Evolutionary conservation across 768 basidiomycete species (phyloP).

Genomic region (Suillus brevipes): DNA sequence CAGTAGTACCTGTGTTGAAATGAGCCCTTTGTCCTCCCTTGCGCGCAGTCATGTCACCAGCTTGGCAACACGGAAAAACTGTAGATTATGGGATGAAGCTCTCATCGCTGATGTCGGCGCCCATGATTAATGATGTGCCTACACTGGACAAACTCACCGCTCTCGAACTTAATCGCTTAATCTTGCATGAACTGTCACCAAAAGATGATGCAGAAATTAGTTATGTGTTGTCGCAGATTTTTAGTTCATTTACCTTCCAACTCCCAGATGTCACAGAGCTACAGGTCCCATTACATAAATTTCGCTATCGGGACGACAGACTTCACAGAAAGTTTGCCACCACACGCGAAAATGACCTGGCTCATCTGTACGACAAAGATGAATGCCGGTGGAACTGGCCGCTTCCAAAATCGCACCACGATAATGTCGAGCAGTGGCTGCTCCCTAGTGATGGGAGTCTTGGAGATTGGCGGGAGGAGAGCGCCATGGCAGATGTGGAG

Average conservation of each 20-base stretch:
- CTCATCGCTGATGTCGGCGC: no score
- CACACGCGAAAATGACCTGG: neutral
- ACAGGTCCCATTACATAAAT: neutral
- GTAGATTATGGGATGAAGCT: no score
- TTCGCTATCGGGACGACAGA: neutral
- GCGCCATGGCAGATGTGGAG: neutral
- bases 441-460: no score
- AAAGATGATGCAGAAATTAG: neutral
- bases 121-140: neutral
- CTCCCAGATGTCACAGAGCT: neutral
- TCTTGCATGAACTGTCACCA: neutral
- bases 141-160: neutral
- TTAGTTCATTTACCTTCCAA: neutral
- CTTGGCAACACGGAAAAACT: no score
- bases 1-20: no score
- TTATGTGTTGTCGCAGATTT: neutral
- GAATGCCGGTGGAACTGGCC: neutral
- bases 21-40: no score
- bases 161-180: neutral
- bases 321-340: neutral
- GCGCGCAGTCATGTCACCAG: no score
- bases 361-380: neutral
- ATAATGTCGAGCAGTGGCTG: neutral
- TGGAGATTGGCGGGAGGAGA: no score
- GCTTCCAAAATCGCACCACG: neutral